A percentile compares a stretch with the other conserved stretches of the same genome.
Evolutionary conservation across 1,139 yeast species (phyloP).

Genomic region (Pichia sp.): DNA sequence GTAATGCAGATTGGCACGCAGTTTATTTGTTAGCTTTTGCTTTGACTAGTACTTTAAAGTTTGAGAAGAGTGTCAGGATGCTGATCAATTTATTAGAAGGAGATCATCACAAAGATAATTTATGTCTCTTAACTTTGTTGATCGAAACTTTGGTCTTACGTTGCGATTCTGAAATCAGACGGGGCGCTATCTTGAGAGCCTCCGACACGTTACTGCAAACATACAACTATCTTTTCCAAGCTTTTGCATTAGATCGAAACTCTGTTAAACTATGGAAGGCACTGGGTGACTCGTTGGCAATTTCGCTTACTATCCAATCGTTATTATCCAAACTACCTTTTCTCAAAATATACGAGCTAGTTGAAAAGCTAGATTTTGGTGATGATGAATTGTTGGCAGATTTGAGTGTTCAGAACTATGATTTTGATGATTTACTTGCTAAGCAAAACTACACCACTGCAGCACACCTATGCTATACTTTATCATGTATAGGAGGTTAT

Average conservation of each 20-base stretch:
- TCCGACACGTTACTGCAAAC: conserved; percentile 42
- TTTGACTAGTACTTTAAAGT: conserved; percentile 48
- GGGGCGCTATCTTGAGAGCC: conserved; percentile 66
- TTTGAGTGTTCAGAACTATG: neutral
- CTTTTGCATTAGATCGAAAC: conserved; percentile 37
- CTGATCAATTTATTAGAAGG: conserved; percentile 41
- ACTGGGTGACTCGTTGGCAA: conserved; percentile 46
- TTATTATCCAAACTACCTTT: conserved; percentile 40
- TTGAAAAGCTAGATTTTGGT: neutral
- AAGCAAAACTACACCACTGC: conserved; percentile 8
- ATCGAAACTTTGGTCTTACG: conserved; percentile 55
- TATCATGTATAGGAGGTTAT: conserved; percentile 18
- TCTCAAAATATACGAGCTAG: conserved; percentile 15
- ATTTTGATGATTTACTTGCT: conserved; percentile 1
- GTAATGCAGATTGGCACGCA: conserved; percentile 46
- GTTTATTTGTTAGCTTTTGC: conserved; percentile 65
- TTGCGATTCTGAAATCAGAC: conserved; percentile 46
- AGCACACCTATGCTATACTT: conserved; percentile 9
- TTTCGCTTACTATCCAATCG: conserved; percentile 42
- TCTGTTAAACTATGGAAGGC: conserved; percentile 55
- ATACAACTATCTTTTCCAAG: conserved; percentile 43
- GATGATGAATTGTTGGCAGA: conserved; percentile 9
- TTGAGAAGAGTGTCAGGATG: conserved; percentile 34
- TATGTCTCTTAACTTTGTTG: conserved; percentile 53
- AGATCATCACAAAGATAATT: conserved; percentile 37